These are phyloP conservation scores for Botrytis deweyae DNA, from an alignment of 2,329 filamentous ascomycete species.

Conservation along the genomic window DNA sequence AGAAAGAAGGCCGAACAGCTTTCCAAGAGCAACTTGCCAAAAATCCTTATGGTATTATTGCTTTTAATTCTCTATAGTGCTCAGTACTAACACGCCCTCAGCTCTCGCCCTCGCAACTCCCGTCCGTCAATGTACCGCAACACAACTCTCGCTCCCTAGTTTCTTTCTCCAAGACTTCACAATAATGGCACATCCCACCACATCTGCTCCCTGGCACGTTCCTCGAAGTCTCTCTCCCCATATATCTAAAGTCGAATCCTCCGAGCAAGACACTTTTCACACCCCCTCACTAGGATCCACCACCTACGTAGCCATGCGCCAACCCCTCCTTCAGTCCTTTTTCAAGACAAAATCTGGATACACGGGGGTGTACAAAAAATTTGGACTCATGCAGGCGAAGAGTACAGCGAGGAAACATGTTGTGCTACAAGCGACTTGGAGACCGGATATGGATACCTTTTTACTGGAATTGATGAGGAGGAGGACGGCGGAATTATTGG, in stretches of 20 bases:
- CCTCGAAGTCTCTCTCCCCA: constrained; percentile 44
- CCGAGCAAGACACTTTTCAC: background rate
- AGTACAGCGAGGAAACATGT: background rate
- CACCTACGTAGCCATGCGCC: constrained; percentile 23
- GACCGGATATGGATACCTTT: constrained; percentile 55
- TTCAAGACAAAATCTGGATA: constrained; percentile 1
- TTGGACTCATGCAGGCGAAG: background rate
- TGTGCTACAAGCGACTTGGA: constrained; percentile 41
- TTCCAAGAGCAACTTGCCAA: constrained; percentile 57
- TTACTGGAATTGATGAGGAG: constrained; percentile 53
- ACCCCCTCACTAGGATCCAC: constrained; percentile 18
- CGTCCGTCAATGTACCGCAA: constrained; percentile 55
- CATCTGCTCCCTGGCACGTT: constrained; percentile 54
- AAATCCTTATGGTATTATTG: constrained; percentile 56
- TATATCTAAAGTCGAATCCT: background rate
- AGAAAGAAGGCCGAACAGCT: constrained; percentile 44
- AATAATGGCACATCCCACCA: constrained; percentile 54
- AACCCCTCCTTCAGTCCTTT: constrained; percentile 14
- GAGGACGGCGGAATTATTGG: constrained; percentile 48
- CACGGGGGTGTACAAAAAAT: background rate
- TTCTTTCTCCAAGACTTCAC: constrained; percentile 65
- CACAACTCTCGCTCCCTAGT: constrained; percentile 51
- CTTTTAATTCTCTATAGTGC: background rate
- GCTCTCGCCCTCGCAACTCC: constrained; percentile 60
- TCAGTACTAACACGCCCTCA: background rate